phyloP scores from a whole-genome alignment of 2,329 filamentous ascomycete species.

The Ophiobolus disseminans region DNA sequence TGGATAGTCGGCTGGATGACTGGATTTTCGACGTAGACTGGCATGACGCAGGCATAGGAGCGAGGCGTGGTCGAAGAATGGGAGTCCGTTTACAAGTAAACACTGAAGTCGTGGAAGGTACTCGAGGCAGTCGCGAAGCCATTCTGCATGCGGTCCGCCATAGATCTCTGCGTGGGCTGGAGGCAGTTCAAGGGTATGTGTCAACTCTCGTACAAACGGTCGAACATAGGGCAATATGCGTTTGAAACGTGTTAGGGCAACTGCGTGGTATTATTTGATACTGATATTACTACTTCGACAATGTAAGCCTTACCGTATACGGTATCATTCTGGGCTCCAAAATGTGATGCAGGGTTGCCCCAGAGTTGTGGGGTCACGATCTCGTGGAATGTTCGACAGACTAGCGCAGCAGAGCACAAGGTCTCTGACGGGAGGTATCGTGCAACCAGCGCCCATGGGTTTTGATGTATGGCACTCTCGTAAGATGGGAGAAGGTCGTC shows the following conservation, averaged over 20 bases:
- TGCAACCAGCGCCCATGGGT: constrained; percentile 64
- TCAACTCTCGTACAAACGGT: constrained; percentile 60
- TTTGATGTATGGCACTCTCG: constrained; percentile 61
- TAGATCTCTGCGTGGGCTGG: constrained; percentile 68
- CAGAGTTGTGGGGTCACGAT: constrained; percentile 67
- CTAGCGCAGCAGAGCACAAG: constrained; percentile 62
- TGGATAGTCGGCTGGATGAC: constrained; percentile 38
- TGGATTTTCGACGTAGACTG: constrained; percentile 33
- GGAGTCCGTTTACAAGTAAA: constrained; percentile 64
- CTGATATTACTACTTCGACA: background rate
- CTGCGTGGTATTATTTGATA: constrained; percentile 40
- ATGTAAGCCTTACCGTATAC: constrained; percentile 57
- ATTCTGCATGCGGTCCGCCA: constrained; percentile 64
- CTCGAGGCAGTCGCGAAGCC: constrained; percentile 66
- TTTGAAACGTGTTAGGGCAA: constrained; percentile 66
- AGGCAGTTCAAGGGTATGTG: constrained; percentile 67
- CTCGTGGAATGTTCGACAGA: constrained; percentile 64
- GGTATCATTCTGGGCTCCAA: constrained; percentile 65
- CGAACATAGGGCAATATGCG: constrained; percentile 63
- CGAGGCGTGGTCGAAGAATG: constrained; percentile 68
- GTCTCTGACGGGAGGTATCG: constrained; percentile 63
- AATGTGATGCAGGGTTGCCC: constrained; percentile 69
- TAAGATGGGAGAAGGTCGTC: constrained; percentile 68
- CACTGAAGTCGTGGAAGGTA: constrained; percentile 65
- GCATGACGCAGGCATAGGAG: constrained; percentile 57